A percentile compares a stretch with the other conserved stretches of the same genome.
These are phyloP conservation scores for Thelephora ganbajun DNA, from an alignment of 768 basidiomycete genomes.

Conservation along the genomic window DNA sequence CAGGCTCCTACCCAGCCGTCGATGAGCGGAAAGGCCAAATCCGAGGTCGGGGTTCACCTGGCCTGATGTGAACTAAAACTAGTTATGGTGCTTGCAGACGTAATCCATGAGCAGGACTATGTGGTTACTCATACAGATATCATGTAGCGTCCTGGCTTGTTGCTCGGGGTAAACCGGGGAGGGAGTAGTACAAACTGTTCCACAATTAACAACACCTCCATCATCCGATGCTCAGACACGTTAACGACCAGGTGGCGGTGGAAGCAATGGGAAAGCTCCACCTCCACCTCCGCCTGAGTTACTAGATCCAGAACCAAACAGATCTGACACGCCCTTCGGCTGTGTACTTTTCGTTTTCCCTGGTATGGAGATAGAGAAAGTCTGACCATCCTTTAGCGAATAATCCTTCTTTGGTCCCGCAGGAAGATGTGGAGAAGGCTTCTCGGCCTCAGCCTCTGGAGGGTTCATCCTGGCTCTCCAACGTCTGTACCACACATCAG, in stretches of 20 bases:
- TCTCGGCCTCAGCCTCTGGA: conserved; percentile 24
- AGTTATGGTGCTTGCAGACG: too few relatives aligned
- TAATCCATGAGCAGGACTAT: too few relatives aligned
- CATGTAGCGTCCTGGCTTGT: too few relatives aligned
- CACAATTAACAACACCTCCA: too few relatives aligned
- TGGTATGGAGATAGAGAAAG: conserved; percentile 83
- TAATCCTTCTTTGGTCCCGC: conserved; percentile 85
- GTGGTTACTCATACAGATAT: too few relatives aligned
- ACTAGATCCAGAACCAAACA: conserved; percentile 17
- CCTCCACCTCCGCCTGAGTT: conserved; percentile 17
- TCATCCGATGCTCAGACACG: too few relatives aligned
- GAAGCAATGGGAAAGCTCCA: conserved; percentile 50
- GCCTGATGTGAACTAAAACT: too few relatives aligned
- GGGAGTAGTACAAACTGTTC: too few relatives aligned
- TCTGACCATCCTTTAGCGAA: conserved; percentile 88
- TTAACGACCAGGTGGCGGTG: conserved; percentile 55
- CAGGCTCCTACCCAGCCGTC: too few relatives aligned
- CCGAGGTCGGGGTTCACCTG: too few relatives aligned
- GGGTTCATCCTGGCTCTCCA: conserved; percentile 51
- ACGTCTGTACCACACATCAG: conserved; percentile 28
- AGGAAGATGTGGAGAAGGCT: conserved; percentile 55
- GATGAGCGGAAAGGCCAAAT: too few relatives aligned
- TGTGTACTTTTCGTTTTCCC: conserved; percentile 39
- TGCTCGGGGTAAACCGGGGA: too few relatives aligned
- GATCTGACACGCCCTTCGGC: conserved; percentile 19